phyloP scores from a whole-genome alignment of 2,329 filamentous ascomycete species.

The Fusarium cyanostomum region DNA sequence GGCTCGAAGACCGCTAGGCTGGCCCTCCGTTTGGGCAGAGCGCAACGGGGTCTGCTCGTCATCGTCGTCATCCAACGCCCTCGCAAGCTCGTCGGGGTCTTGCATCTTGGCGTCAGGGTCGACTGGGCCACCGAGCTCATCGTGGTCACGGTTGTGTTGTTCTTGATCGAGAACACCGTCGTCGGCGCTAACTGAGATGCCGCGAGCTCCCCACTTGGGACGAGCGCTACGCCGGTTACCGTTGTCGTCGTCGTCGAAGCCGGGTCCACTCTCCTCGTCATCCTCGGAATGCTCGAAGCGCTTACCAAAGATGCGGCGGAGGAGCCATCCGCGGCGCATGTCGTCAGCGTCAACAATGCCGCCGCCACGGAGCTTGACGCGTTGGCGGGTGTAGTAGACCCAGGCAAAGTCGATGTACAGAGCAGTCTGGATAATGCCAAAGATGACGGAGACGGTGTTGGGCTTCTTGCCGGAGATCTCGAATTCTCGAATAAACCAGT shows the following conservation, averaged over 20 bases:
- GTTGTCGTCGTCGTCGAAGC: conserved; percentile 52
- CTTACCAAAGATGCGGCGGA: conserved; percentile 79
- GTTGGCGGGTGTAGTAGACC: conserved; percentile 94
- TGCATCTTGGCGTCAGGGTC: conserved; percentile 73
- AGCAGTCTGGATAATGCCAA: conserved; percentile 87
- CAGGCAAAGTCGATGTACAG: conserved; percentile 95
- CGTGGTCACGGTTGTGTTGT: conserved; percentile 56
- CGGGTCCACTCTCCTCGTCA: conserved; percentile 68
- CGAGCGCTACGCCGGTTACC: conserved; percentile 47
- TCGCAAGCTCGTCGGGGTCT: conserved; percentile 72
- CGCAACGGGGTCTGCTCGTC: conserved; percentile 49
- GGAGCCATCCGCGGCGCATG: conserved; percentile 83
- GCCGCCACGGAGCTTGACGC: conserved; percentile 89
- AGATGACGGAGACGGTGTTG: conserved; percentile 80
- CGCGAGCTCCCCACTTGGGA: conserved; percentile 70
- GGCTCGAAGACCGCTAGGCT: conserved; percentile 54
- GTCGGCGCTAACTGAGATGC: conserved; percentile 73
- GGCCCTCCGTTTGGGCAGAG: conserved; percentile 42
- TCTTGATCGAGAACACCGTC: conserved; percentile 66
- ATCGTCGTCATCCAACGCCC: conserved; percentile 66
- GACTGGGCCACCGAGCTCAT: conserved; percentile 56
- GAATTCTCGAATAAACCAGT: conserved; percentile 81
- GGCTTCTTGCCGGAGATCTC: conserved; percentile 67
- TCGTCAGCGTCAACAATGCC: conserved; percentile 92
- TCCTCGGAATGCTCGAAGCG: conserved; percentile 61